These are phyloP conservation scores for Rhodosporidiobolus odoratus DNA, from an alignment of 768 basidiomycete genomes.

Conservation along the genomic window DNA sequence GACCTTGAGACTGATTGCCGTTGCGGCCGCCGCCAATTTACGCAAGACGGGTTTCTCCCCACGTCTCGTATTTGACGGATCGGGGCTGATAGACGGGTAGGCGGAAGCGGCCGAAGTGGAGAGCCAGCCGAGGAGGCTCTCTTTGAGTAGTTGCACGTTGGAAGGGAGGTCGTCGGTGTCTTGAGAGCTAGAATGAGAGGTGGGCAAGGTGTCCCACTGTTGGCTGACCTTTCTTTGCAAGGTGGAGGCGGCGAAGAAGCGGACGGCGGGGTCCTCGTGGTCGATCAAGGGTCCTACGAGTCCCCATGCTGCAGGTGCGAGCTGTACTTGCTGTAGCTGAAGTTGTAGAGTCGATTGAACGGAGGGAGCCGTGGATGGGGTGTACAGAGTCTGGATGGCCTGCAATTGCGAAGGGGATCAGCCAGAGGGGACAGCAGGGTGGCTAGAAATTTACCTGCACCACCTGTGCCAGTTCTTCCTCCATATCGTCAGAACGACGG, in stretches of 20 bases:
- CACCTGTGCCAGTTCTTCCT: slow-evolving; percentile 17
- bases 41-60: slow-evolving; percentile 28
- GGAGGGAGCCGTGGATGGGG: slow-evolving; percentile 13
- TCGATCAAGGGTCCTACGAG: slow-evolving; percentile 18
- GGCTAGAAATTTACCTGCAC: not conserved
- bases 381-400: slow-evolving; percentile 26
- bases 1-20: slow-evolving; percentile 6
- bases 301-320: slow-evolving; percentile 5
- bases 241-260: slow-evolving; percentile 33
- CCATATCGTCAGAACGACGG: slow-evolving; percentile 5
- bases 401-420: not conserved
- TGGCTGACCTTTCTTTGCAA: slow-evolving; percentile 21
- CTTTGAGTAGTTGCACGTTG: slow-evolving; percentile 5
- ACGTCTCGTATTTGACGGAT: not conserved
- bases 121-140: slow-evolving; percentile 24
- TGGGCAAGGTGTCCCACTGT: slow-evolving; percentile 6
- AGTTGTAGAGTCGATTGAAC: slow-evolving; percentile 6
- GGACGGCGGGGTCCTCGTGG: slow-evolving; percentile 18
- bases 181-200: not conserved
- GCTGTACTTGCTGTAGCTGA: slow-evolving; percentile 17
- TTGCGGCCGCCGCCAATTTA: slow-evolving; percentile 13
- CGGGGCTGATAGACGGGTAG: not conserved
- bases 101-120: slow-evolving; percentile 22
- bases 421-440: not conserved
- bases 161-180: not conserved